Percentiles rank a stretch among this genome's conserved stretches.
Conservation (phyloP, 495 filamentous ascomycete species). For the Cercophora sp. region DNA sequence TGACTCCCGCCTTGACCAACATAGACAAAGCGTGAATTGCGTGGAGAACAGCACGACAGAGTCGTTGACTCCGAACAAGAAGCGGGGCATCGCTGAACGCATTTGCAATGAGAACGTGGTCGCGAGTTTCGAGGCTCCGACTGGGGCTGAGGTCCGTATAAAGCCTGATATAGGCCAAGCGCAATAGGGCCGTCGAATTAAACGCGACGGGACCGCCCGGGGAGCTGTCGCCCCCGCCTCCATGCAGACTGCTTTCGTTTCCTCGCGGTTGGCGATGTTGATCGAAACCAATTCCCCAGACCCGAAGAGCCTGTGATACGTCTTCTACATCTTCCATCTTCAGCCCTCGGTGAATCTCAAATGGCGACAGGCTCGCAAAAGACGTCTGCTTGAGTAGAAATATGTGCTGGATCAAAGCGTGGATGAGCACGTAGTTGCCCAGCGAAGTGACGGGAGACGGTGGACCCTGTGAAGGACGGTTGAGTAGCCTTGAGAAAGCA, state of each 20-base stretch:
- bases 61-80: conserved; percentile 52
- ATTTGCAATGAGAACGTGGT: conserved; percentile 55
- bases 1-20: conserved; percentile 64
- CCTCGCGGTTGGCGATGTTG: conserved; percentile 41
- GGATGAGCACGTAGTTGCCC: conserved; percentile 64
- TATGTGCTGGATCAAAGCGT: conserved; percentile 66
- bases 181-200: conserved; percentile 61
- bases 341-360: conserved; percentile 41
- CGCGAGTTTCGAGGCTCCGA: conserved; percentile 58
- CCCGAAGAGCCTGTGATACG: conserved; percentile 55
- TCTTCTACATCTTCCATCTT: conserved; percentile 53
- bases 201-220: conserved; percentile 60
- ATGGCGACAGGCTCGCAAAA: conserved; percentile 39
- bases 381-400: conserved; percentile 61
- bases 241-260: conserved; percentile 34
- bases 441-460: conserved; percentile 56
- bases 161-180: conserved; percentile 65
- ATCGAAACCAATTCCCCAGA: conserved; percentile 63
- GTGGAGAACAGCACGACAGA: conserved; percentile 60
- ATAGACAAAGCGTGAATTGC: conserved; percentile 67
- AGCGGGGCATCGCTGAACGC: conserved; percentile 56
- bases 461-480: conserved; percentile 40
- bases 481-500: conserved; percentile 46
- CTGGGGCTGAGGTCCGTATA: conserved; percentile 62
- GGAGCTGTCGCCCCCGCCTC: conserved; percentile 33